Evolutionary conservation across 257 asterid species (phyloP), one percentile per base, ranked within the genome.

Genomic region (Solanum chmielewskii): DNA sequence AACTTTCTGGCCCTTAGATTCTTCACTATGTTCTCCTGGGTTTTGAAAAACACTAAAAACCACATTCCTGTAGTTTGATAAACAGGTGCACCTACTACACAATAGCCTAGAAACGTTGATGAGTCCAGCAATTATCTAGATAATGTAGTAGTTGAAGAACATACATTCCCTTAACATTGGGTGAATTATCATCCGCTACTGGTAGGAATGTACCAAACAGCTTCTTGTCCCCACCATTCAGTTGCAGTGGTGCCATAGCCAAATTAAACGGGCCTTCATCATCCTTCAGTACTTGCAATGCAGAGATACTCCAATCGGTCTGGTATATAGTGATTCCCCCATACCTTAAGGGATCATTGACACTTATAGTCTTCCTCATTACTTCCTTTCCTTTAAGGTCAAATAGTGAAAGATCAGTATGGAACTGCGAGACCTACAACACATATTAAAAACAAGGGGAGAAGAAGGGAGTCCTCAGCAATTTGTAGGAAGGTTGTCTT

Each of bases 191-290:
- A 89, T 95, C 91, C 77, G 88, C 93, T 35, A 95, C 74, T 13
- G 99, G 98, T 80, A 95, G 90, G 91, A 94, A 93, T 6, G 98
- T 92, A 84, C 98, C 98, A n/a, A 90, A 95, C 42, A 97, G 97
- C 95, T 89, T 97, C 92, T 95, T 97, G 92, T 97, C 98, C 23
- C 87, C 87, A 56, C 98, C 97, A 37, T 91, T 94, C 90, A 91
- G 89, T 91, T 94, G 87, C 27, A 95, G 91, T 56, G 97, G 98
- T 15, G 98, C 99, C 97, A 97, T 73, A 33, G 99, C 99, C 94
- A 97, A 93, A 92, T 96, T 96, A 83, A 93, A 97, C 7, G 99
- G 98, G 3, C 99, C 99, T 93, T 93, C 97, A 33, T 82, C 98
- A 83, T 95, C 94, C 89, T 93, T 96, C 92, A 91, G 88, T 98